Percentiles rank a stretch among this genome's conserved stretches.
phyloP scores from a whole-genome alignment of 2,329 filamentous ascomycete genomes.

The Pseudodiploospora longispora region DNA sequence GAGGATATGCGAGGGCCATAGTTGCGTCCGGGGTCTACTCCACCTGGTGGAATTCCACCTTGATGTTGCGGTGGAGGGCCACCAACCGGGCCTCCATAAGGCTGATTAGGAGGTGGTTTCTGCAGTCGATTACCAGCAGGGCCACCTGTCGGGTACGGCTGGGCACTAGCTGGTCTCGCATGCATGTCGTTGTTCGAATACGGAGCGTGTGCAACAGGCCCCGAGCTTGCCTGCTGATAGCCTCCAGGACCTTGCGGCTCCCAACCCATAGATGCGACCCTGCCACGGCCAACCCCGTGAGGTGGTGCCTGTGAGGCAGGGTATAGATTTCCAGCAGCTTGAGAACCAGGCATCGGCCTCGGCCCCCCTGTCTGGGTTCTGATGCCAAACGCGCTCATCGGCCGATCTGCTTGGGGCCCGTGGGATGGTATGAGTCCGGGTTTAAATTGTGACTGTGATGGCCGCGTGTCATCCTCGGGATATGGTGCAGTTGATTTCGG shows the following conservation, averaged over 20 bases:
- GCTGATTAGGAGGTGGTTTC: slow-evolving; percentile 15
- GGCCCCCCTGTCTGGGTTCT: slow-evolving; percentile 32
- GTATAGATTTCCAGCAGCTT: slow-evolving; percentile 40
- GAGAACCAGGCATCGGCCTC: slow-evolving; percentile 32
- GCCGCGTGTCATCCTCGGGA: slow-evolving; percentile 41
- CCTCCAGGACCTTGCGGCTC: slow-evolving; percentile 33
- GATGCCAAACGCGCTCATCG: slow-evolving; percentile 46
- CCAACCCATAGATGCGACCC: slow-evolving; percentile 37
- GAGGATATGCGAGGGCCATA: slow-evolving; percentile 30
- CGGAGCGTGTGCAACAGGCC: slow-evolving; percentile 11
- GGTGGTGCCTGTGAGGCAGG: slow-evolving; percentile 20
- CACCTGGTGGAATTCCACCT: slow-evolving; percentile 10
- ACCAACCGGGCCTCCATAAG: slow-evolving; percentile 2
- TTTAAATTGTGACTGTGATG: slow-evolving; percentile 33
- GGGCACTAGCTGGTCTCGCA: slow-evolving; percentile 18
- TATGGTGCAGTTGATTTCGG: slow-evolving; percentile 43
- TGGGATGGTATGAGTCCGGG: slow-evolving; percentile 41
- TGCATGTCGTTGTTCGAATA: slow-evolving; percentile 15
- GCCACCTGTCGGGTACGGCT: slow-evolving; percentile 19
- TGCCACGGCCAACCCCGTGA: slow-evolving; percentile 33
- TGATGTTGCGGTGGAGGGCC: slow-evolving; percentile 8
- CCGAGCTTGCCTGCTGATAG: slow-evolving; percentile 34
- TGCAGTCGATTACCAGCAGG: slow-evolving; percentile 24
- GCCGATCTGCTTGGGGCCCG: slow-evolving; percentile 39
- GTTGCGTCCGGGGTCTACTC: slow-evolving; percentile 23